These are phyloP conservation scores for Tremellales sp. DNA, from an alignment of 1,284 basidiomycete species.

Conservation along the genomic window DNA sequence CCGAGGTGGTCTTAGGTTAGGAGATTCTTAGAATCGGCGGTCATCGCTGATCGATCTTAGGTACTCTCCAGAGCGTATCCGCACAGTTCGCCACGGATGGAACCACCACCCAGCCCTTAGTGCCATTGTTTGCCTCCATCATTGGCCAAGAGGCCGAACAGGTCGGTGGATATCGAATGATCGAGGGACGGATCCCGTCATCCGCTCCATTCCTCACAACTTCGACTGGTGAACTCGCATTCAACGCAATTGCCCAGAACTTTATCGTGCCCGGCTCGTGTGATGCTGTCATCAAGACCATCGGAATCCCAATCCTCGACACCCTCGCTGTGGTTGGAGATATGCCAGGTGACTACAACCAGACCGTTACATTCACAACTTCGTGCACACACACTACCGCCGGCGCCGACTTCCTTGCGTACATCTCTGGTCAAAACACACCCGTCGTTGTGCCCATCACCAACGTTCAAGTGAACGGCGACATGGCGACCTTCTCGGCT, in stretches of 20 bases:
- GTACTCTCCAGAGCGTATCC: constrained; percentile 9
- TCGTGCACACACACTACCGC: constrained; percentile 8
- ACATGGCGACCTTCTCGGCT: constrained; percentile 7
- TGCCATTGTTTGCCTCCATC: constrained; percentile 7
- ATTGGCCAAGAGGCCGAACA: constrained; percentile 12
- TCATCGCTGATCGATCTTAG: too few relatives aligned
- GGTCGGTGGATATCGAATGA: constrained; percentile 9
- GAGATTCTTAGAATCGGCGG: too few relatives aligned
- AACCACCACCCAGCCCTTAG: constrained; percentile 1
- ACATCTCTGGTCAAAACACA: constrained; percentile 6
- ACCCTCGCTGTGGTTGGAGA: background rate
- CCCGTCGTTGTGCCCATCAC: constrained; percentile 10
- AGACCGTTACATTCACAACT: constrained; percentile 8
- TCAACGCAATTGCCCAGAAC: constrained; percentile 7
- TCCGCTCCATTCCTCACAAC: constrained; percentile 8
- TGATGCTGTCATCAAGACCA: constrained; percentile 4
- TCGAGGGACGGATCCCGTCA: constrained; percentile 5
- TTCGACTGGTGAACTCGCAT: constrained; percentile 5
- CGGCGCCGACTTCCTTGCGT: constrained; percentile 8
- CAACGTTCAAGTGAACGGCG: constrained; percentile 8
- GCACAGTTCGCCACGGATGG: constrained; percentile 4
- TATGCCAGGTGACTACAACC: constrained; percentile 4
- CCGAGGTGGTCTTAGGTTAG: constrained; percentile 11
- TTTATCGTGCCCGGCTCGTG: constrained; percentile 11
- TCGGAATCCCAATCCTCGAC: constrained; percentile 7